These are phyloP conservation scores for Aspergillus asperescens DNA, from an alignment of 495 filamentous ascomycete species.

Conservation along the genomic window DNA sequence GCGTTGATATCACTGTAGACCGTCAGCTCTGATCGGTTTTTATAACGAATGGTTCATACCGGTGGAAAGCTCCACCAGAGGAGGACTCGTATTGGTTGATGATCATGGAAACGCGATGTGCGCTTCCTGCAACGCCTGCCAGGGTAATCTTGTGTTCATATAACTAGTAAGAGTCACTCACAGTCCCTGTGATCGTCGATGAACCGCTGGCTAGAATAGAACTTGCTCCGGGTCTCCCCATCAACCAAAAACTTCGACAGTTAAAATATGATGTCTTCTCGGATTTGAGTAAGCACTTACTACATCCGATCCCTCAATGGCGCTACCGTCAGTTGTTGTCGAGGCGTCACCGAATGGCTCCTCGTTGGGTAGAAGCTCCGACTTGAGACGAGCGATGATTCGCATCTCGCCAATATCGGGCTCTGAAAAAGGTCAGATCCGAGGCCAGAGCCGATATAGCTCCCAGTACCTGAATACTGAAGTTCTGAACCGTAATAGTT, in stretches of 20 bases:
- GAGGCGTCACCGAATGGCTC: constrained; percentile 44
- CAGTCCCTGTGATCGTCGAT: constrained; percentile 64
- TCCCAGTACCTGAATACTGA: constrained; percentile 47
- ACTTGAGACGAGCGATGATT: constrained; percentile 58
- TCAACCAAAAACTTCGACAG: constrained; percentile 44
- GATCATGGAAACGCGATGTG: constrained; percentile 34
- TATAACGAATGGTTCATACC: constrained; percentile 10
- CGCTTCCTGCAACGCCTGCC: constrained; percentile 28
- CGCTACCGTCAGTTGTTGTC: constrained; percentile 40
- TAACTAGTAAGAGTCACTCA: neutral
- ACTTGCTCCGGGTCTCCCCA: constrained; percentile 61
- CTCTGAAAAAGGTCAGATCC: constrained; percentile 45
- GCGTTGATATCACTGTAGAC: constrained; percentile 57
- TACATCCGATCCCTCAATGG: constrained; percentile 59
- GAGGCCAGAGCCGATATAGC: constrained; percentile 58
- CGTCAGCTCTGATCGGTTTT: constrained; percentile 3
- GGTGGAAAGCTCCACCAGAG: constrained; percentile 48
- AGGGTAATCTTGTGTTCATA: constrained; percentile 3
- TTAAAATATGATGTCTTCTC: neutral
- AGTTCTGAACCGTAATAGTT: constrained; percentile 53
- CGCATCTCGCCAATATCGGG: constrained; percentile 58
- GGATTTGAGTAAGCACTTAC: constrained; percentile 15
- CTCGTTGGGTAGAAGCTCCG: constrained; percentile 50
- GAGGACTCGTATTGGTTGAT: constrained; percentile 42
- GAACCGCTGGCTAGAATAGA: constrained; percentile 61